Percentiles rank a stretch among this genome's conserved stretches.
These are phyloP conservation scores for Globisporangium abappressorium DNA, from an alignment of 352 stramenopile genomes.

Conservation along the genomic window DNA sequence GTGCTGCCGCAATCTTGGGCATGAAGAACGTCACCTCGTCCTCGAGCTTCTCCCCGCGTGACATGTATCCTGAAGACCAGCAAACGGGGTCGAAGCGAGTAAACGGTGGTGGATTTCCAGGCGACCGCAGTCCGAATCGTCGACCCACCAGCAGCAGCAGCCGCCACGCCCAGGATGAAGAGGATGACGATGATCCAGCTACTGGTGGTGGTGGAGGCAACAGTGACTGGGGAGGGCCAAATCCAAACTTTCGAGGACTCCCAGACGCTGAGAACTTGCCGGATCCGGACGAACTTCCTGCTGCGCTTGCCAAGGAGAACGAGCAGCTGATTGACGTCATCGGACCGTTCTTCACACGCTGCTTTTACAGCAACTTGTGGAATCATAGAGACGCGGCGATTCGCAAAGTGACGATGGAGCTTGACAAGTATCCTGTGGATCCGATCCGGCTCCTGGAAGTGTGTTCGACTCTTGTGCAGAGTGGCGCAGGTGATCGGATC, in stretches of 20 bases:
- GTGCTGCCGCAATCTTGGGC: constrained; percentile 28
- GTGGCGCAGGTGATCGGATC: constrained; percentile 66
- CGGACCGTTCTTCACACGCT: constrained; percentile 72
- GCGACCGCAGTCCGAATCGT: constrained; percentile 16
- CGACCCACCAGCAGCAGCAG: constrained; percentile 13
- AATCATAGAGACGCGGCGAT: constrained; percentile 83
- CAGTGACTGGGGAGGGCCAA: constrained; percentile 19
- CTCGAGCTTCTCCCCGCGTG: constrained; percentile 55
- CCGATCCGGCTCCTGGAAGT: constrained; percentile 50
- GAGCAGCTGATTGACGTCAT: constrained; percentile 75
- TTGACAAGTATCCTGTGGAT: constrained; percentile 53
- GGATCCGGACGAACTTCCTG: constrained; percentile 67
- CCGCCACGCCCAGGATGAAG: constrained; percentile 1
- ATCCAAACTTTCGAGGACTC: constrained; percentile 63
- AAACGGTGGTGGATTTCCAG: constrained; percentile 6
- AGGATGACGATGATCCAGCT: constrained; percentile 25
- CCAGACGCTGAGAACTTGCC: constrained; percentile 63
- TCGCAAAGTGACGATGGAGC: constrained; percentile 77
- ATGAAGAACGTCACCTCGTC: constrained; percentile 27
- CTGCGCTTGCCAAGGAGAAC: constrained; percentile 69
- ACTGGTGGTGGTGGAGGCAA: constrained; percentile 5
- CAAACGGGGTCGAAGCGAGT: constrained; percentile 13
- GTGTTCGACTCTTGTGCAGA: constrained; percentile 69
- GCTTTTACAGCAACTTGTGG: constrained; percentile 87
- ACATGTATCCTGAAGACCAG: constrained; percentile 63